These are phyloP conservation scores for Pseudodiploospora longispora DNA, from an alignment of 2,329 filamentous ascomycete species.

Conservation along the genomic window DNA sequence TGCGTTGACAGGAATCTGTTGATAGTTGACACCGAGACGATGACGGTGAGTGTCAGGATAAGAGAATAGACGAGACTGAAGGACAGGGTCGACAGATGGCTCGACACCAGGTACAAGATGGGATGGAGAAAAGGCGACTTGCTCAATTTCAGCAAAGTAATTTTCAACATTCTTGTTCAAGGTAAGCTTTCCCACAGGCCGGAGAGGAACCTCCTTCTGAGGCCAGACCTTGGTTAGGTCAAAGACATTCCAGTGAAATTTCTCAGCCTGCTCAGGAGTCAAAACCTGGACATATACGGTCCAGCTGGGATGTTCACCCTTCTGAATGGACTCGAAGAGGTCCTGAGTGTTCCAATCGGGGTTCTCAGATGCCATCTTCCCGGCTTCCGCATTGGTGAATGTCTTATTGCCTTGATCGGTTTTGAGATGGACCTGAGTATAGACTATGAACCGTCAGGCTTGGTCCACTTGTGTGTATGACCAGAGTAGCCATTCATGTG, in stretches of 20 bases:
- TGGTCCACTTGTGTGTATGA: constrained; percentile 60
- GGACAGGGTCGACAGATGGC: constrained; percentile 53
- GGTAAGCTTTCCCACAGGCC: constrained; percentile 53
- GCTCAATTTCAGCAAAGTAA: constrained; percentile 63
- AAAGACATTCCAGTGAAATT: constrained; percentile 56
- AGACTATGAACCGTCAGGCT: constrained; percentile 58
- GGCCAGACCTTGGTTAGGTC: constrained; percentile 66
- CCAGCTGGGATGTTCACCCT: constrained; percentile 55
- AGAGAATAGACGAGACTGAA: constrained; percentile 52
- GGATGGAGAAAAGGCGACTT: constrained; percentile 57
- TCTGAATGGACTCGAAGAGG: constrained; percentile 54
- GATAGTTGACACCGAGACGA: constrained; percentile 55
- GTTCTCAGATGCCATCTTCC: constrained; percentile 44
- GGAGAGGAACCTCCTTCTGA: constrained; percentile 51
- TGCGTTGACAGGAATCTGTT: constrained; percentile 55
- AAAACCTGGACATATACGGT: constrained; percentile 56
- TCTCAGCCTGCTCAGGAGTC: constrained; percentile 52
- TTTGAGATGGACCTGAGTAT: constrained; percentile 58
- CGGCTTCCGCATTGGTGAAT: constrained; percentile 50
- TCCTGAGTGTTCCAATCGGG: constrained; percentile 58
- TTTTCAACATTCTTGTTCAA: constrained; percentile 58
- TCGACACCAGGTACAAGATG: constrained; percentile 57
- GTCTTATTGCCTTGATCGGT: constrained; percentile 55
- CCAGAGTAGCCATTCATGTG: constrained; percentile 62
- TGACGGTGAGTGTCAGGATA: constrained; percentile 57